Evolutionary conservation across 2,329 filamentous ascomycete genomes (phyloP).

Genomic region (Zasmidium citrigriseum): DNA sequence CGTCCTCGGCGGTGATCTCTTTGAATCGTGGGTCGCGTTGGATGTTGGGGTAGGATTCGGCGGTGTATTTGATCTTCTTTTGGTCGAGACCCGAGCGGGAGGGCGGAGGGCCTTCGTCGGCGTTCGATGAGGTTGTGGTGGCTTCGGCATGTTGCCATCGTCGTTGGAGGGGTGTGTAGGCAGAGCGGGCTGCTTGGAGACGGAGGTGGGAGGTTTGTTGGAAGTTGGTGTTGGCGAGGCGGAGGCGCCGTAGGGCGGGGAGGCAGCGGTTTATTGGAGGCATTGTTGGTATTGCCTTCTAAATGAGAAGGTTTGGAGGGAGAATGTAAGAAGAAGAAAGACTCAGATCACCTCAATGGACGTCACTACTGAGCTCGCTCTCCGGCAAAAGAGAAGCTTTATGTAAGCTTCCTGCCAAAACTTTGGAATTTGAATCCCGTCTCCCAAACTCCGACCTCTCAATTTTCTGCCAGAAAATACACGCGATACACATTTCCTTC

Average conservation of each 20-base stretch:
- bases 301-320: background rate
- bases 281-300: constrained; percentile 18
- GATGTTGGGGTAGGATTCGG: constrained; percentile 81
- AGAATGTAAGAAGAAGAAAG: background rate
- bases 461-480: background rate
- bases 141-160: constrained; percentile 33
- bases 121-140: constrained; percentile 33
- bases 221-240: constrained; percentile 33
- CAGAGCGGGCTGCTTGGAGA: constrained; percentile 12
- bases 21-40: constrained; percentile 77
- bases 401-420: too few relatives aligned
- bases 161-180: constrained; percentile 23
- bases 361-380: too few relatives aligned
- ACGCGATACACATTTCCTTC: background rate
- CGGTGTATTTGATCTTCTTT: constrained; percentile 70
- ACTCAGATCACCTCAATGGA: too few relatives aligned
- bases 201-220: constrained; percentile 30
- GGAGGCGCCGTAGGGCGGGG: constrained; percentile 34
- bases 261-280: constrained; percentile 25
- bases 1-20: constrained; percentile 73
- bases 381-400: background rate
- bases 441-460: too few relatives aligned
- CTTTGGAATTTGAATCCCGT: background rate
- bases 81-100: constrained; percentile 25
- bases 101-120: constrained; percentile 30